These are phyloP conservation scores for Aspergillus pseudonomiae DNA, from an alignment of 2,329 filamentous ascomycete species.

Conservation along the genomic window DNA sequence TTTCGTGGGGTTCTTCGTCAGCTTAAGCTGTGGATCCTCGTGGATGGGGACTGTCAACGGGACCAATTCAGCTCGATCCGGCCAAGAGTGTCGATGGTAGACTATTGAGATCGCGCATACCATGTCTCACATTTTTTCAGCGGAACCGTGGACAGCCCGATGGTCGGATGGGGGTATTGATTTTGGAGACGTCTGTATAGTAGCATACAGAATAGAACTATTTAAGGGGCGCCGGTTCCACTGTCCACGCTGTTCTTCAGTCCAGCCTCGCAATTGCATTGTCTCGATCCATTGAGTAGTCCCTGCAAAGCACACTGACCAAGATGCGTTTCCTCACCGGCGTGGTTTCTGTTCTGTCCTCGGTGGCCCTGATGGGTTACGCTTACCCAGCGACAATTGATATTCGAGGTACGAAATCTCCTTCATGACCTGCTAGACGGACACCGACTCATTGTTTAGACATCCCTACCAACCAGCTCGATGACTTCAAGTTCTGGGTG, in stretches of 20 bases:
- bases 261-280: background rate
- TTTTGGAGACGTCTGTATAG: background rate
- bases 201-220: background rate
- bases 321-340: constrained; percentile 2
- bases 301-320: background rate
- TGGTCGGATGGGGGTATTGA: background rate
- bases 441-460: background rate
- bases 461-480: background rate
- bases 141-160: background rate
- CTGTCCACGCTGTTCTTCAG: background rate
- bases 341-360: background rate
- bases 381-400: background rate
- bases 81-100: background rate
- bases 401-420: background rate
- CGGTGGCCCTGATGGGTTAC: background rate
- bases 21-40: background rate
- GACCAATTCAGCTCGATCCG: background rate
- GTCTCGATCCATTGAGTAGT: too few relatives aligned
- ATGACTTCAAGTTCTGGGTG: constrained; percentile 47
- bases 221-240: background rate
- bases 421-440: too few relatives aligned
- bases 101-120: background rate
- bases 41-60: background rate
- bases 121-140: background rate
- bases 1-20: background rate